A percentile compares a stretch with the other conserved stretches of the same genome.
Conservation (phyloP, 768 basidiomycete genomes). For the Phaffia tasmanica region DNA sequence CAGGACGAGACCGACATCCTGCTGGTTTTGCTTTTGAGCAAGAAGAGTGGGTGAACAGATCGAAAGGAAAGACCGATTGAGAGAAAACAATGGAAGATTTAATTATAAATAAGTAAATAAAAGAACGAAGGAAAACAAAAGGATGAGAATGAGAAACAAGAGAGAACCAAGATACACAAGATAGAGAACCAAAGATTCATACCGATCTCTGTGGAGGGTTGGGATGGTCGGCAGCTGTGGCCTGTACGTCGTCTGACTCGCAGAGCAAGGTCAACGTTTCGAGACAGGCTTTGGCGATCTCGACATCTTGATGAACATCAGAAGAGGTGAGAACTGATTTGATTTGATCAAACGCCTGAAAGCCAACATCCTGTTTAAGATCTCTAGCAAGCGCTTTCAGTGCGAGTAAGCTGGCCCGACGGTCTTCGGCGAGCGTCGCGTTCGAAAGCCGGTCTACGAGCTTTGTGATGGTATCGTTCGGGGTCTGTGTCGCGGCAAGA, state of each 20-base stretch:
- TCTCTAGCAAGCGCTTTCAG: slow-evolving; percentile 87
- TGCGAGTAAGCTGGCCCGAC: slow-evolving; percentile 82
- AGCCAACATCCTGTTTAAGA: slow-evolving; percentile 76
- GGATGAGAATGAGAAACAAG: not conserved
- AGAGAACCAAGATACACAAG: not conserved
- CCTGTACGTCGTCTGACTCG: slow-evolving; percentile 47
- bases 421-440: slow-evolving; percentile 76
- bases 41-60: not conserved
- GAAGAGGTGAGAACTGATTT: slow-evolving; percentile 62
- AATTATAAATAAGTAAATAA: not conserved
- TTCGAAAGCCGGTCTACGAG: slow-evolving; percentile 84
- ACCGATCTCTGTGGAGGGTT: not conserved
- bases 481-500: slow-evolving; percentile 55
- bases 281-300: slow-evolving; percentile 81
- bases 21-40: slow-evolving; percentile 24
- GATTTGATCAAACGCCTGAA: slow-evolving; percentile 62
- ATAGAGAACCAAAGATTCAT: not conserved
- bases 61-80: not conserved
- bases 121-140: not conserved
- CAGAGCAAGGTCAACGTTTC: slow-evolving; percentile 81
- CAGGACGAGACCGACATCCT: slow-evolving; percentile 59
- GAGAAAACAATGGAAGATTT: not conserved
- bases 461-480: slow-evolving; percentile 71
- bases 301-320: slow-evolving; percentile 80
- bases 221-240: slow-evolving; percentile 26